These are phyloP conservation scores for Sphaerobolus stellatus DNA, from an alignment of 1,284 basidiomycete species.

Conservation along the genomic window DNA sequence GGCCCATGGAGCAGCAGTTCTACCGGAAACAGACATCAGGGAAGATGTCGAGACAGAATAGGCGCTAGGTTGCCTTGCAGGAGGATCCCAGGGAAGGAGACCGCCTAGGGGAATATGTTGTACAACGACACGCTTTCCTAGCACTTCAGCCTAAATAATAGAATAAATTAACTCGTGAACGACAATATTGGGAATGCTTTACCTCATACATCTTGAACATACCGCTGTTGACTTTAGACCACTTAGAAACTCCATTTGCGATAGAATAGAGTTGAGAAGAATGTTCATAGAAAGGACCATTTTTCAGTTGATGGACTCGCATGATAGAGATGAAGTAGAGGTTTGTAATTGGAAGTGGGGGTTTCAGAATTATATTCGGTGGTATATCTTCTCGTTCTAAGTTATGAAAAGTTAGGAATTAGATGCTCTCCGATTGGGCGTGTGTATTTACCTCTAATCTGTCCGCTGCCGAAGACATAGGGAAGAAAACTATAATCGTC, in stretches of 20 bases:
- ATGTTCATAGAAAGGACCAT: constrained; percentile 88
- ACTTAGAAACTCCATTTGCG: constrained; percentile 80
- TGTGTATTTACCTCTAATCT: constrained; percentile 66
- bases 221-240: constrained; percentile 88
- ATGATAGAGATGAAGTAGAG: constrained; percentile 81
- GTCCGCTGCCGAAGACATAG: constrained; percentile 91
- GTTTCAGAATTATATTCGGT: constrained; percentile 35
- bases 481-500: constrained; percentile 93
- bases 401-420: constrained; percentile 16
- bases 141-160: constrained; percentile 74
- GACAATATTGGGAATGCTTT: constrained; percentile 4
- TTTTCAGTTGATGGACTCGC: constrained; percentile 80
- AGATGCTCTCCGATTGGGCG: constrained; percentile 17
- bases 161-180: not conserved
- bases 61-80: no score
- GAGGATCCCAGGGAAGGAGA: constrained; percentile 60
- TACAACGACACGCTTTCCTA: constrained; percentile 93
- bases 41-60: no score
- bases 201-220: constrained; percentile 95
- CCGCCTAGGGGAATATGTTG: constrained; percentile 92
- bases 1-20: no score
- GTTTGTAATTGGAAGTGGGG: constrained; percentile 58
- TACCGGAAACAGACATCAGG: no score
- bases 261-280: constrained; percentile 90
- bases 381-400: constrained; percentile 11